Base-by-base conservation (phyloP, 179 eudicot species). In the Beta macrorhiza region DNA sequence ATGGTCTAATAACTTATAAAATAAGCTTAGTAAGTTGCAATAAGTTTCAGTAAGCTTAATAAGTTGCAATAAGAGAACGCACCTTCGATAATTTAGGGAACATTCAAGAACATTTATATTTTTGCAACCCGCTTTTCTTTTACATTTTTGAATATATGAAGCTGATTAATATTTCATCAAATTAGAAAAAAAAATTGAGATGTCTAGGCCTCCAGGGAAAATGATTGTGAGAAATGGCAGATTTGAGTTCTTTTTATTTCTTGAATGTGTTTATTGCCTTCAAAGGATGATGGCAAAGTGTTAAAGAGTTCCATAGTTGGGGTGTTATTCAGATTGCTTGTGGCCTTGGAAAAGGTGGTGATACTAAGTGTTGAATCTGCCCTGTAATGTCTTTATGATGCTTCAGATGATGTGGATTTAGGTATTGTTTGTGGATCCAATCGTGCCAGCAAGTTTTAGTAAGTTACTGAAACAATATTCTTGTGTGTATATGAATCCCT, bases 401-500 rank as follows among this genome's bases (percentile, higher is more conserved):
- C 22, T 37, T 56, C 3, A 19, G 7, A 13, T 1, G 16, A 3
- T 22, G 47, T 73, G 42, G 45, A 52, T 17, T 64, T 44, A 42
- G 29, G 5, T 51, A 62, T n/a, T 67, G 20, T 67, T 61, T 32
- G 56, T 29, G 3, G 44, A 47, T 14, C 61, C 37, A 1, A 4
- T 74, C 65, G 56, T 78, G 19, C n/a, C 44, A 49, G 74, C 7
- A 42, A 5, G 52, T 5, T 72, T 71, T 16, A 22, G 11, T 49
- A 11, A 12, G 32, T 22, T 67, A 32, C 81, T 75, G 22, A 71
- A 19, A 22, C 51, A 22, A 42, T 1, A 32, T 55, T 71, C 52
- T 7, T 55, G 0, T 78, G 32, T 71, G 47, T 79, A 29, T 67
- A 67, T 74, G n/a, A 67, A 7, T n/a, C 20, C 83, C 63, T 65